Evolutionary conservation across 345 rosid species (phyloP), one percentile per base, ranked within the genome.

Genomic region (Eucalyptus marginata): DNA sequence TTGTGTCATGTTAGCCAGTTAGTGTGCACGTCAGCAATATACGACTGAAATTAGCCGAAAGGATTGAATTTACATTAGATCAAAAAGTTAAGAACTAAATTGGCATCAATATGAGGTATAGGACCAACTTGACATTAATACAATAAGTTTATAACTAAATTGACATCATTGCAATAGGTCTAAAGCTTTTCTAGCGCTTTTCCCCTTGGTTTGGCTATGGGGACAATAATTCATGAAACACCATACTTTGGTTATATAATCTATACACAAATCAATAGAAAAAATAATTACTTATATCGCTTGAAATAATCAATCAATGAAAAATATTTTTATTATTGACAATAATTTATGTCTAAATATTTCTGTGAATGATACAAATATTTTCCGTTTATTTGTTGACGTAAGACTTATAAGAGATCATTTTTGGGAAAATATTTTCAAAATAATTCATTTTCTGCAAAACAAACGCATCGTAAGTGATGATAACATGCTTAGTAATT

Each of bases 1-100:
- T 10, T 1, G 0, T 52, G 0, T 10, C 5, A 20, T 20, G 10
- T 52, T 0, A 20, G 1, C 10, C 5, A 13, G 2, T 1, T 0
- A 24, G 29, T 22, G 29, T 56, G 29, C 29, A 22, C 5, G 20
- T 56, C 0, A 56, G 9, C 29, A 56, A 56, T 56, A 24, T 56
- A 0, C 1, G 0, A 56, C 29, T 22, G 9, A 24, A 56, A 56
- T 24, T 24, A 56, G 29, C 1, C 0, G 6, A 0, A 56, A 56
- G 0, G 62, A 56, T 56, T 56, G 62, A 56, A 56, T 56, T 56
- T 22, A 6, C 5, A 56, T 24, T 24, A 56, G 13, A 56, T 52
- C 0, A 52, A 52, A 52, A 52, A 20, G 0, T 52, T 52, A 20
- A 20, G 25, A 52, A 52, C 5, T 52, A 52, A 52, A 52, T 52